Evolutionary conservation across 2,329 filamentous ascomycete genomes (phyloP), one percentile per base, ranked within the genome.

Genomic region (Cladorrhinum sp.): DNA sequence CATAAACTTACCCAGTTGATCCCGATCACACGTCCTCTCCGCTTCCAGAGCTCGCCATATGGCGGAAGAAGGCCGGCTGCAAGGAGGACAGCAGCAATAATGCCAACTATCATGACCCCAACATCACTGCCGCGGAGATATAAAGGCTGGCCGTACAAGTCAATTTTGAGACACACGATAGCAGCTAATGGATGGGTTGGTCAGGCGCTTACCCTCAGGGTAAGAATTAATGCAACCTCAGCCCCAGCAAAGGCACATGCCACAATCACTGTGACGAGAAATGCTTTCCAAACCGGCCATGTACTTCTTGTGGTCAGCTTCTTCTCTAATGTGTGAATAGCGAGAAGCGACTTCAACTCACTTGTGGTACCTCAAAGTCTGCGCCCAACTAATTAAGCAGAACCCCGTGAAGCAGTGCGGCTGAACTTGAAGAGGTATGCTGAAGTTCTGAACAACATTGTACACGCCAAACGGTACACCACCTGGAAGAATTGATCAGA

Each of bases 31-130:
- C 84, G 77, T 0, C 86, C 85, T 55, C 78, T 76, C 12, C 85
- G 76, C 69, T 87, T 87, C 75, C 81, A 85, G 1, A 87, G 74
- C 68, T 88, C 85, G 58, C 79, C 79, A 65, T 86, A 88, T 0
- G 85, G 84, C 1, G 84, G 82, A 3, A 89, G 66, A 10, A 88
- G 72, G 0, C 86, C 86, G 1, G 74, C 69, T 2, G 79, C 79
- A 6, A 88, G 76, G 6, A 88, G 75, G 9, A 87, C 73, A 2
- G 83, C 79, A 1, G 85, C 84, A 25, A 84, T 69, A 23, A 86
- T 77, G 5, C 85, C 86, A 50, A 88, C 77, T 2, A 84, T 72
- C 25, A 82, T 72, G 57, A 84, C 77, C 0, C 85, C 83, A 69
- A 78, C 82, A 32, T 78, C 75, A 18, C 83, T 75, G 0, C 85